Base-by-base conservation (phyloP, 1,284 basidiomycete genomes). In the Sporisorium iseilematis-ciliati region DNA sequence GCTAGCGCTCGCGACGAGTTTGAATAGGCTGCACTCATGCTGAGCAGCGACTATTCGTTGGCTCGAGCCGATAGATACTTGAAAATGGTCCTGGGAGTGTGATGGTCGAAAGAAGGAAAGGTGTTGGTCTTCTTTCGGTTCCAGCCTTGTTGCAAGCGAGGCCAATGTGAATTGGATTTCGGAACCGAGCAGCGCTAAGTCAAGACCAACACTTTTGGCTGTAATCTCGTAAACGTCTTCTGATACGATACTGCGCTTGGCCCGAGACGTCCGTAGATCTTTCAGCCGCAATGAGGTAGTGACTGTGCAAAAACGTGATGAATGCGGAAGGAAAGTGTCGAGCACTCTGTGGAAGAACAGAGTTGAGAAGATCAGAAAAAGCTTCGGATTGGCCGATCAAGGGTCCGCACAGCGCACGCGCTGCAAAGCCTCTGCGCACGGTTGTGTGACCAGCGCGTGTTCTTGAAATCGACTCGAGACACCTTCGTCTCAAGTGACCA, bases 1-100 rank as follows among this genome's bases (percentile, higher is more conserved):
- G 77, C 69, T 12, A 82, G 55, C 40, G 81, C 82, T n/a, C 79
- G 63, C 42, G 82, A 79, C 50, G 81, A 79, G 57, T 69, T 80
- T 20, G 78, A 68, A 62, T 78, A 78, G 33, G 78, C 61, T 46
- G 78, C 52, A 57, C 75, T 65, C 70, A 76, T 76, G 52, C 4
- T 57, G 50, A 23, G 46, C n/a, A 33, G 45, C 56, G 56, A 46
- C 49, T 35, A 29, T 11, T 29, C 51, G 25, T 31, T 12, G 20
- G 12, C 52, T 51, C 52, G 43, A 54, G 51, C 33, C 42, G 46
- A 18, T 25, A 31, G n/a, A 11, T 25, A 18, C 38, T 25, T 25
- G 38, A 29, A 45, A 18, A 0, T 40, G 2, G 23, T 35, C 12
- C 6, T 20, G 16, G 2, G 45, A 46, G 31, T 7, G 33, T 18